A percentile compares a stretch with the other conserved stretches of the same genome.
Conservation (phyloP, 176 grass and related monocot species). For the Puya raimondii region DNA sequence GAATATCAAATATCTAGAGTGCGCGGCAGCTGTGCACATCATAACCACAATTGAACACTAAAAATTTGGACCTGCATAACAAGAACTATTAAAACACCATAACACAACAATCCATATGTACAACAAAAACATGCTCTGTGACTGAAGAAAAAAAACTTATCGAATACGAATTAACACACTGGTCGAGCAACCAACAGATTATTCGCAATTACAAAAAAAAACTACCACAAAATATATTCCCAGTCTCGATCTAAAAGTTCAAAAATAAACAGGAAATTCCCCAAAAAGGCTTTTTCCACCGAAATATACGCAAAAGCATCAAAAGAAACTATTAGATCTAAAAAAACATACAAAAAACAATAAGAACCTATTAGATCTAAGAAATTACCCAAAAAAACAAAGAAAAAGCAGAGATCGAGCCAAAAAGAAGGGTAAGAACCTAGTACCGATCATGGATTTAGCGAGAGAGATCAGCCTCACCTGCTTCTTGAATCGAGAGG, state of each 20-base stretch:
- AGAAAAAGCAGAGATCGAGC: background rate
- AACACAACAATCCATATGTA: background rate
- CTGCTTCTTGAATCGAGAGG: background rate
- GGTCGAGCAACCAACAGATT: too few species aligned
- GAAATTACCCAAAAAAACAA: background rate
- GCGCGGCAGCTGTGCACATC: background rate
- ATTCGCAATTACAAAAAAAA: background rate
- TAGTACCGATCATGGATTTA: background rate
- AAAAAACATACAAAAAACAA: background rate
- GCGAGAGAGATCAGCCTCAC: background rate
- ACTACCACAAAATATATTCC: too few species aligned
- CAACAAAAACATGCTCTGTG: background rate
- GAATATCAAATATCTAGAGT: too few species aligned
- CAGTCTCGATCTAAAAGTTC: too few species aligned
- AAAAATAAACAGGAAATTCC: background rate
- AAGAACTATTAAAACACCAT: background rate
- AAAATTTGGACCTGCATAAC: background rate
- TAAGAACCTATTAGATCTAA: background rate
- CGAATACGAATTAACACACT: background rate
- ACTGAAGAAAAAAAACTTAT: background rate
- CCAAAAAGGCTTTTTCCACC: background rate
- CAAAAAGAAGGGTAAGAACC: too few species aligned
- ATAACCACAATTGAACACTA: background rate
- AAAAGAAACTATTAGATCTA: background rate
- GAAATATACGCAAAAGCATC: background rate